Conservation (phyloP, 78 protist species). For the Guillardia theta region DNA sequence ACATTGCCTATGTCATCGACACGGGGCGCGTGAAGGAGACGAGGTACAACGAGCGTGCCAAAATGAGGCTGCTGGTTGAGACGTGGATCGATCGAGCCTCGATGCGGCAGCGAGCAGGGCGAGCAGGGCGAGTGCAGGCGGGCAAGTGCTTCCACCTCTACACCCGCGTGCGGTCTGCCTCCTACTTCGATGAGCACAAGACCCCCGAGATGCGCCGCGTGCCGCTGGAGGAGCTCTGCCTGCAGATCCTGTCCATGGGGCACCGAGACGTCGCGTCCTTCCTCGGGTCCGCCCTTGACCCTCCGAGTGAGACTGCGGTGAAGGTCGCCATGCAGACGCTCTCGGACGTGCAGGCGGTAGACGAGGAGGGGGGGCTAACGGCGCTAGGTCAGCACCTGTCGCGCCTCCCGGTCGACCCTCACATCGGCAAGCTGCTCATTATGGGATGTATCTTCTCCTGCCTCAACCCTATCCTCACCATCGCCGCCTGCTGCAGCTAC, state of each 20-base stretch:
- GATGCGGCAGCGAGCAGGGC: slow-evolving; percentile 46
- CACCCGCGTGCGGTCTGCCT: neutral
- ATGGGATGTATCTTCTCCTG: neutral
- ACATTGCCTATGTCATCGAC: neutral
- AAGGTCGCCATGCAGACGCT: neutral
- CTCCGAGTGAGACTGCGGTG: neutral
- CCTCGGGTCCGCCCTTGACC: neutral
- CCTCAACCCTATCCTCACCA: neutral
- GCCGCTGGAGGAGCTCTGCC: neutral
- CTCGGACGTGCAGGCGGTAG: neutral
- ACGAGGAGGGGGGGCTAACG: neutral
- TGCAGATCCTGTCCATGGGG: neutral
- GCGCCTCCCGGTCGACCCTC: neutral
- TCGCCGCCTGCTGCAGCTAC: slow-evolving; percentile 1
- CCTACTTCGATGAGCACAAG: neutral
- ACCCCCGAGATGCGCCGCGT: slow-evolving; percentile 9
- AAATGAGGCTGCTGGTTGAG: too few species aligned
- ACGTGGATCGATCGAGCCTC: neutral
- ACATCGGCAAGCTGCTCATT: neutral
- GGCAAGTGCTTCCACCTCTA: slow-evolving; percentile 38
- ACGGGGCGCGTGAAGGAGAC: slow-evolving; percentile 31
- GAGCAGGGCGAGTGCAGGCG: slow-evolving; percentile 40
- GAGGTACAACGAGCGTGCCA: too few species aligned
- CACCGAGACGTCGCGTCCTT: neutral
- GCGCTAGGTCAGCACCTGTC: slow-evolving; percentile 1